Percentiles rank a stretch among this genome's conserved stretches.
phyloP scores from a whole-genome alignment of 768 basidiomycete species.

The Podaxis pistillaris region DNA sequence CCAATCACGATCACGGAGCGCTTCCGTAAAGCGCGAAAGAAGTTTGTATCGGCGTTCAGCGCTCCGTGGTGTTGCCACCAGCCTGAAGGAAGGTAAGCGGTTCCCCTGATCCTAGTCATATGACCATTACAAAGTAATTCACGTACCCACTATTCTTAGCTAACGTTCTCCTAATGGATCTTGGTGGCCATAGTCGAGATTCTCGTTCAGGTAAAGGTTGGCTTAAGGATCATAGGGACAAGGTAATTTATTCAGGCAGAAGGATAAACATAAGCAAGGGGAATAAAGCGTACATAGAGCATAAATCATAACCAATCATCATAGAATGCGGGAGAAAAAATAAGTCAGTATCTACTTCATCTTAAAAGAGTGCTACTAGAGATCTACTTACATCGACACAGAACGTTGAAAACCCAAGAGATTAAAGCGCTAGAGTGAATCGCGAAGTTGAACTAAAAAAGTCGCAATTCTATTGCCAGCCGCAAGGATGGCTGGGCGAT shows the following conservation, averaged over 20 bases:
- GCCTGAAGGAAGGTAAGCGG: neutral
- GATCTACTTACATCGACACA: neutral
- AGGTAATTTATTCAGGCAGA: neutral
- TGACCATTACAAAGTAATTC: neutral
- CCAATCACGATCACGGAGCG: neutral
- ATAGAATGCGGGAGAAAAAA: neutral
- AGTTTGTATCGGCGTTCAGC: neutral
- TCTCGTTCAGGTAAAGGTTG: neutral
- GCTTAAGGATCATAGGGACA: neutral
- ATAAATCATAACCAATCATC: constrained; percentile 1
- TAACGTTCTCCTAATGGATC: neutral
- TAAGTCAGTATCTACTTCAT: constrained; percentile 8
- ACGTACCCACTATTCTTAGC: neutral
- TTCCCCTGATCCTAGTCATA: neutral
- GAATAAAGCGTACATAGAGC: neutral
- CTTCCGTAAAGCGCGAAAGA: neutral
- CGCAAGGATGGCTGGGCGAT: neutral
- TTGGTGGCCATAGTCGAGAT: neutral
- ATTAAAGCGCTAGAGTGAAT: neutral
- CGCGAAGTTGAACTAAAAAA: neutral
- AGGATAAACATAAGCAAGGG: neutral
- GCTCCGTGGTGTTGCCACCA: neutral
- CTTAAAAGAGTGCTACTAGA: neutral
- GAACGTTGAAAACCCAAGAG: neutral
- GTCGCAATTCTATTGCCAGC: neutral